These are phyloP conservation scores for Quercus suber DNA, from an alignment of 306 rosid species.

Conservation along the genomic window DNA sequence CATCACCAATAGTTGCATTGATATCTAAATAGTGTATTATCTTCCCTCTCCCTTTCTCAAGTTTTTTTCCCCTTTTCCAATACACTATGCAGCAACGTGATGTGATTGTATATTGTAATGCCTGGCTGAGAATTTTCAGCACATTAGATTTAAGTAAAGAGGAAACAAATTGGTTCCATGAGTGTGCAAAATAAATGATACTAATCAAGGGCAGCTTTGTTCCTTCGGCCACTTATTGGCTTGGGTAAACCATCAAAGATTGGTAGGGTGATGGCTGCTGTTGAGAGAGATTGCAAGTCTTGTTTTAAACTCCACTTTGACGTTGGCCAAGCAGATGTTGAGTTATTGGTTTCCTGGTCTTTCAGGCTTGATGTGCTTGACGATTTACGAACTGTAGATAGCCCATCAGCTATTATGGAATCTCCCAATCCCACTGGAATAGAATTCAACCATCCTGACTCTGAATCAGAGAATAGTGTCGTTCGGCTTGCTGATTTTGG, in stretches of 20 bases:
- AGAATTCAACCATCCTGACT: slow-evolving; percentile 58
- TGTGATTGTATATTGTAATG: slow-evolving; percentile 24
- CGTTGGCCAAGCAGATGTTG: slow-evolving; percentile 55
- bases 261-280: slow-evolving; percentile 53
- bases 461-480: slow-evolving; percentile 39
- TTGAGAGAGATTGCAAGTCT: slow-evolving; percentile 64
- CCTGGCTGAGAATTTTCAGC: slow-evolving; percentile 11
- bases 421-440: slow-evolving; percentile 72
- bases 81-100: slow-evolving; percentile 30
- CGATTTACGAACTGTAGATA: slow-evolving; percentile 58
- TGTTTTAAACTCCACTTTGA: slow-evolving; percentile 65
- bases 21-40: slow-evolving; percentile 35
- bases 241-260: slow-evolving; percentile 84
- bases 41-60: slow-evolving; percentile 11
- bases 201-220: slow-evolving; percentile 84
- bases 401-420: slow-evolving; percentile 48
- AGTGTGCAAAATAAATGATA: slow-evolving; percentile 16
- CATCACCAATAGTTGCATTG: slow-evolving; percentile 14
- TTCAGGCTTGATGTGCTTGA: slow-evolving; percentile 62
- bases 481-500: slow-evolving; percentile 66
- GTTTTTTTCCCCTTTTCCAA: slow-evolving; percentile 19
- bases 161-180: slow-evolving; percentile 26
- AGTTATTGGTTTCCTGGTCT: slow-evolving; percentile 60
- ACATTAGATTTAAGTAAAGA: slow-evolving; percentile 19
- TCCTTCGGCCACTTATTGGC: slow-evolving; percentile 72